Base-by-base conservation (phyloP, 1,284 basidiomycete genomes). In the Thelephora terrestris region DNA sequence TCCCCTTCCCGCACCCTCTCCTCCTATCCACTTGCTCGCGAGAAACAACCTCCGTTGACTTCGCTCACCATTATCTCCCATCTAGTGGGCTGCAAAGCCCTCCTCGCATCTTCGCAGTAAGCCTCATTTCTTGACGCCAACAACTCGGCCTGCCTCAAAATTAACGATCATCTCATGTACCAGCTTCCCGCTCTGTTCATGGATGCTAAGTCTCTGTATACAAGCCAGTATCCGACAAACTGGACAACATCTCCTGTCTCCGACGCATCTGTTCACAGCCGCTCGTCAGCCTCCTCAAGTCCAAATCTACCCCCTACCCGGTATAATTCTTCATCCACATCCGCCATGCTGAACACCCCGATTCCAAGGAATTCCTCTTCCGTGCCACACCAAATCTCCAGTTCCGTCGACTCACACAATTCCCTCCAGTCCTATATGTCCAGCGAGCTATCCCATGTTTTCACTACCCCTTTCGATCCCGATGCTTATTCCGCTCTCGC, bases 391-490 rank as follows among this genome's bases (percentile, higher is more conserved):
- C 52, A 57, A 34, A 48, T 42, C n/a, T 42, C 39, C 53, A 38
- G 61, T 61, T 47, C 40, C 52, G 10, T 51, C 57, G 29, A 53
- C 48, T 34, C 58, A 58, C 57, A 63, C 50, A 51, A 56, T 53
- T 48, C 59, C 38, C 61, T 61, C 53, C 62, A 65, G 5, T 48
- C 65, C 35, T 47, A 68, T 45, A 58, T 65, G 24, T 61, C 53
- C 52, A 63, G 68, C 40, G 76, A 81, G 50, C 83, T 81, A 79
- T 63, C 60, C 43, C 65, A 66, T 53, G 51, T 84, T 18, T 79
- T 83, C 56, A 69, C 79, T 32, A 58, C 71, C 7, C 79, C 81
- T 1, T 65, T 82, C 49, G 71, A 79, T 51, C 78, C 77, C 4
- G 61, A 71, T 43, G 67, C 76, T 39, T 81, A 82, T 55, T 72